phyloP scores from a whole-genome alignment of 129 eudicot species.

The Silybum marianum region DNA sequence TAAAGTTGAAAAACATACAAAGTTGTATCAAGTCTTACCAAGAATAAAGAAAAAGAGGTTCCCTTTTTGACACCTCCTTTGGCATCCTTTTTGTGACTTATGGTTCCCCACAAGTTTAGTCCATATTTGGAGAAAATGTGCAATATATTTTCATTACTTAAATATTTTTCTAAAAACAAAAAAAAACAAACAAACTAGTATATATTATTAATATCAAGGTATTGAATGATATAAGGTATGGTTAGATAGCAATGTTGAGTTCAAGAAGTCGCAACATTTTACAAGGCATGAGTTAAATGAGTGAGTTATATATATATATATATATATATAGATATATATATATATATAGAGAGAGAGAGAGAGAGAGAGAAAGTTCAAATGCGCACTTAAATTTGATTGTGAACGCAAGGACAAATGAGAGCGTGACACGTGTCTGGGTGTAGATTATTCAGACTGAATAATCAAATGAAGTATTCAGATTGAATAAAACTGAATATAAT shows the following conservation, averaged over 20 bases:
- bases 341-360: no score
- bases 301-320: no score
- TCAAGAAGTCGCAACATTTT: not conserved
- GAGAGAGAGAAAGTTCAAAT: no score
- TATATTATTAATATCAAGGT: not conserved
- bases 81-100: slow-evolving; percentile 31
- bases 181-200: not conserved
- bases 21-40: slow-evolving; percentile 15
- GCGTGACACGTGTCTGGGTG: no score
- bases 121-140: slow-evolving; percentile 23
- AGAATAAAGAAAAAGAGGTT: slow-evolving; percentile 28
- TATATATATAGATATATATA: no score
- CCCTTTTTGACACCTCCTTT: slow-evolving; percentile 17
- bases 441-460: no score
- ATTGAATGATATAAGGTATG: not conserved
- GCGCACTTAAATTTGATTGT: no score
- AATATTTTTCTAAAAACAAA: not conserved
- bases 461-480: no score
- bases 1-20: slow-evolving; percentile 25
- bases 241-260: not conserved
- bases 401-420: no score
- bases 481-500: no score
- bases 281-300: not conserved
- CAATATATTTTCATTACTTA: not conserved
- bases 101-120: slow-evolving; percentile 27